These are phyloP conservation scores for Arachis monticola DNA, from an alignment of 331 rosid genomes.

Conservation along the genomic window DNA sequence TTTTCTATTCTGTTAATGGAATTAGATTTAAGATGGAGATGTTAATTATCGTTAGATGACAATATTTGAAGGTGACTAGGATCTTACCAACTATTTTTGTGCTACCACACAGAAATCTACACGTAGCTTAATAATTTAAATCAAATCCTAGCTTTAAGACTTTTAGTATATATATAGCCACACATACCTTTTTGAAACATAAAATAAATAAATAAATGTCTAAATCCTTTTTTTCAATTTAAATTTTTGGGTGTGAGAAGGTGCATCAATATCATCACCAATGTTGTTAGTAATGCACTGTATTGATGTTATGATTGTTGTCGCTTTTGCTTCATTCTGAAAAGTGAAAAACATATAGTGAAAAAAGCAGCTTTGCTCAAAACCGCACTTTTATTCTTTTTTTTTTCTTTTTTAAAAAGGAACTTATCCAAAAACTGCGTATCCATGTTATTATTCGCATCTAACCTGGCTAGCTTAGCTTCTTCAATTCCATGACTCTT, in stretches of 20 bases:
- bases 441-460: constrained; percentile 12
- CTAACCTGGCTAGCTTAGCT: not conserved
- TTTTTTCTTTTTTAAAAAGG: not conserved
- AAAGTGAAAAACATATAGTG: not conserved
- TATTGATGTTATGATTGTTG: not conserved
- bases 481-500: not conserved
- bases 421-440: not conserved
- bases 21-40: not conserved
- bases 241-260: no score
- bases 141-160: not conserved
- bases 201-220: not conserved
- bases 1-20: not conserved
- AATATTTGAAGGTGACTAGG: not conserved
- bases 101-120: not conserved
- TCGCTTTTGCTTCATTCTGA: constrained; percentile 22
- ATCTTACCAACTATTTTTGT: not conserved
- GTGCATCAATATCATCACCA: not conserved
- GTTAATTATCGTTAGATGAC: not conserved
- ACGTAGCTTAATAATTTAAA: not conserved
- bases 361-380: constrained; percentile 8
- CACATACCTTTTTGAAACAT: not conserved
- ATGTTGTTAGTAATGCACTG: not conserved
- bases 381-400: not conserved
- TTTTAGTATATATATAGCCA: not conserved
- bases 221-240: not conserved